Evolutionary conservation across 768 basidiomycete species (phyloP), one percentile per base, ranked within the genome.

Genomic region (Russula lepida): DNA sequence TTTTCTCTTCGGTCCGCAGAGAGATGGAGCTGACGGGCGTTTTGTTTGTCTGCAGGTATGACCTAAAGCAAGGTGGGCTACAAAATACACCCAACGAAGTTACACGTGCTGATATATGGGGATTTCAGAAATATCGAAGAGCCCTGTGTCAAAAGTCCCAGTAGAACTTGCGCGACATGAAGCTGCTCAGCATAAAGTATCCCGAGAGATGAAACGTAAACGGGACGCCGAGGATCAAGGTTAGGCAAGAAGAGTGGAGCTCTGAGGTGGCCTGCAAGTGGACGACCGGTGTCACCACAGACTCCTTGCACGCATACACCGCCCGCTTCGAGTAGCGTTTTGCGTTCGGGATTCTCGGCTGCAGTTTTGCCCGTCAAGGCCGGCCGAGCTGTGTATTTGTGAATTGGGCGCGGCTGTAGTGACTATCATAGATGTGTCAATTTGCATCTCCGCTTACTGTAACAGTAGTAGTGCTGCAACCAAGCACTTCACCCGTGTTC

Each of bases 171-270:
- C 90, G 13, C 86, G 88, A 68, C 95, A 98, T 72, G 92, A 94
- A 69, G 76, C 92, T 0, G 93, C 95, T 6, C 91, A 92, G 73
- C 90, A 93, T 71, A 86, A 86, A 70, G 86, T 97, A 46, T 88
- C 93, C 58, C 79, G 86, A 69, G 94, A 95, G 74, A 97, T 95
- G 94, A 97, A 95, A 78, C 81, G 92, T 67, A 93, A 92, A 77
- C 81, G 91, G 44, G 91, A 93, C 28, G 88, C 79, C 51, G 91
- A 93, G 28, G 91, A 92, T 72, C 74, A 83, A 23, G 63, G 60
- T 23, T 66, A 58, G 54, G 46, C 28, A 44, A 43, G 37, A 27
- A 32, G 55, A 32, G 48, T 52, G 54, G 48, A 28, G 51, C 30
- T 28, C 11, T 30, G 39, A 13, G 43, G n/a, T n/a, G 35, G 7